Evolutionary conservation across 495 filamentous ascomycete genomes (phyloP), one percentile per base, ranked within the genome.

Genomic region (Neurospora sp.): DNA sequence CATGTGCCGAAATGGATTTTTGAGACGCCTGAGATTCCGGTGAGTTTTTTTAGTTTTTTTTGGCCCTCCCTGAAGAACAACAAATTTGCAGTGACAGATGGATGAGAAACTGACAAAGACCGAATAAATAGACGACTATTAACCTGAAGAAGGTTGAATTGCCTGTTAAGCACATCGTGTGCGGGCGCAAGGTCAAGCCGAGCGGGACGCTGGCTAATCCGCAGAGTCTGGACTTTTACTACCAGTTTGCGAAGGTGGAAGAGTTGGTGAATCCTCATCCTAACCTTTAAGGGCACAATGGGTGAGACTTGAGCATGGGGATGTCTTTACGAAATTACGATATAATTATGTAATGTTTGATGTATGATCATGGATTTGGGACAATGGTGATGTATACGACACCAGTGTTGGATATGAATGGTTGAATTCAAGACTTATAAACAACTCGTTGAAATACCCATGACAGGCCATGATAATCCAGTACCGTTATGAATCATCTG

Each of bases 111-210:
- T 37, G 35, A 37, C 35, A 59, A 38, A 37, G 61, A 27, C 42
- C 18, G 10, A 47, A 27, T 75, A 8, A 47, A 27, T 75, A 93
- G 90, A 91, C 89, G 1, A 94, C 93, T 7, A 89, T 96, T 71
- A 96, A 94, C 79, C 78, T 91, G 22, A 96, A 94, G 78, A 96
- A 96, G 80, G 92, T 96, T 27, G 93, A 96, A 77, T 78, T 96
- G 10, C 92, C 93, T 3, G 90, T 96, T 35, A 96, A 94, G 83
- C 91, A 93, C 81, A 94, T 94, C 71, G 89, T 96, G 2, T 92
- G 88, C 0, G 93, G 93, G 0, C 87, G 89, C 73, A 86, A 82
- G 71, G 88, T 96, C 80, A 92, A 91, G 82, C 88, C 92, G 0
- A 91, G 89, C 70, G 91, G 91, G 12, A 94, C 93, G 18, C 80